Evolutionary conservation across 2,329 filamentous ascomycete genomes (phyloP), one percentile per base, ranked within the genome.

Genomic region (Venturia asperata): DNA sequence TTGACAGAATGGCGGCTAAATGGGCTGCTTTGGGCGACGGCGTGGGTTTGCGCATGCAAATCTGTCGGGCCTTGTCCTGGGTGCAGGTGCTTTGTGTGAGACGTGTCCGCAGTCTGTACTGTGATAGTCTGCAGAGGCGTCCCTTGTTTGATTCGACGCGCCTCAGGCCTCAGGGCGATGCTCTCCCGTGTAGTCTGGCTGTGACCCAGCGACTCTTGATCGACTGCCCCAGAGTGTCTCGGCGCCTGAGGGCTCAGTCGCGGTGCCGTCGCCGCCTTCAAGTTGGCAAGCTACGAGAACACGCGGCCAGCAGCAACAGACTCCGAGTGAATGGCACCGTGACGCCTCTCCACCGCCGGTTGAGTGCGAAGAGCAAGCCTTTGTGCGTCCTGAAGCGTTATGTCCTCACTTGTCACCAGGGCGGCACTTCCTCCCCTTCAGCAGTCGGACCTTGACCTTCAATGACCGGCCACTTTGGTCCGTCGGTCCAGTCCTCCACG

Each of bases 21-120:
- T 43, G 60, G 15, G 60, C 60, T 43, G 39, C 60, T 45, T 61
- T 43, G 60, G 60, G 60, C 42, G 60, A 43, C 27, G 60, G 37
- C 42, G 15, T 61, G n/a, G 37, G 52, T 37, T 34, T 19, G 52
- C 52, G 27, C 52, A 37, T 56, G 52, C 19, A 34, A 34, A 37
- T 56, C 30, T 56, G 52, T 30, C 52, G 52, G 52, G 52, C 24
- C 52, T 49, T 49, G 47, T 49, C 47, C 47, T 52, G 13, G 47
- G 52, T 58, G 27, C 52, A 15, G 47, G 52, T 58, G 27, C 52
- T 58, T 21, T 58, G 30, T 19, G 52, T 58, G 52, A 58, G 52
- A 58, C 52, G 52, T 58, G 30, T 56, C 21, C 15, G 10, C 10
- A 41, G 21, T 27, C 21, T 47, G 42, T 15, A n/a, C n/a, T n/a